Evolutionary conservation across 495 filamentous ascomycete species (phyloP).

Genomic region (Terfezia claveryi): DNA sequence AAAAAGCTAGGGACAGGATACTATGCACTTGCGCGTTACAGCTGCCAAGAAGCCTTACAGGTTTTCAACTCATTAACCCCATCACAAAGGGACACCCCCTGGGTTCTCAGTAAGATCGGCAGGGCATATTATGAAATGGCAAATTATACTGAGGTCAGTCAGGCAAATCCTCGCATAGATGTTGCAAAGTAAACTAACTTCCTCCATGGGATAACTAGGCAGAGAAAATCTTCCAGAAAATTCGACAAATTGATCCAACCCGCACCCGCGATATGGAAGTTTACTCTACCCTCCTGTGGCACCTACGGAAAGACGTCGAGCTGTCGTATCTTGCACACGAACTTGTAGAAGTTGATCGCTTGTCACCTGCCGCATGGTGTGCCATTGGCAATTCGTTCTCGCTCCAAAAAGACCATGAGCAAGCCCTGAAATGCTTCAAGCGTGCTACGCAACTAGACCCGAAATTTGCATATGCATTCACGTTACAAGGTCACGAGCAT

Average conservation of each 20-base stretch:
- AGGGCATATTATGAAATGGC: slow-evolving; percentile 75
- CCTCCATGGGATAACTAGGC: slow-evolving; percentile 20
- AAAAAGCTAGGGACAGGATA: slow-evolving; percentile 63
- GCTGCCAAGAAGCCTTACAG: slow-evolving; percentile 50
- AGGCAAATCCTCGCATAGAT: not conserved
- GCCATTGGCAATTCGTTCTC: slow-evolving; percentile 89
- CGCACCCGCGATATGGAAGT: slow-evolving; percentile 86
- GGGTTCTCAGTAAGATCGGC: slow-evolving; percentile 76
- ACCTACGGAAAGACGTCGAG: slow-evolving; percentile 74
- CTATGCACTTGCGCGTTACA: slow-evolving; percentile 51
- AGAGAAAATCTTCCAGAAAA: slow-evolving; percentile 57
- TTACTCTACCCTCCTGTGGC: slow-evolving; percentile 94
- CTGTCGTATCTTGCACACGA: slow-evolving; percentile 82
- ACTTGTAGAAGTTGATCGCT: slow-evolving; percentile 59
- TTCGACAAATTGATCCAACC: slow-evolving; percentile 53
- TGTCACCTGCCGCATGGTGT: slow-evolving; percentile 89
- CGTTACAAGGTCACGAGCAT: slow-evolving; percentile 87
- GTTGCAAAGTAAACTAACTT: not conserved
- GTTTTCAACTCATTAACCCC: slow-evolving; percentile 44
- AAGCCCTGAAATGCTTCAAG: slow-evolving; percentile 86
- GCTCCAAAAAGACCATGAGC: slow-evolving; percentile 81
- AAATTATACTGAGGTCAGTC: slow-evolving; percentile 43
- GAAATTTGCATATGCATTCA: slow-evolving; percentile 84
- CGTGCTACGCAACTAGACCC: slow-evolving; percentile 76
- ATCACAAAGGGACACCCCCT: slow-evolving; percentile 76